Conservation (phyloP, 192 early-diverging fungal species). For the Linnemannia zychae region DNA sequence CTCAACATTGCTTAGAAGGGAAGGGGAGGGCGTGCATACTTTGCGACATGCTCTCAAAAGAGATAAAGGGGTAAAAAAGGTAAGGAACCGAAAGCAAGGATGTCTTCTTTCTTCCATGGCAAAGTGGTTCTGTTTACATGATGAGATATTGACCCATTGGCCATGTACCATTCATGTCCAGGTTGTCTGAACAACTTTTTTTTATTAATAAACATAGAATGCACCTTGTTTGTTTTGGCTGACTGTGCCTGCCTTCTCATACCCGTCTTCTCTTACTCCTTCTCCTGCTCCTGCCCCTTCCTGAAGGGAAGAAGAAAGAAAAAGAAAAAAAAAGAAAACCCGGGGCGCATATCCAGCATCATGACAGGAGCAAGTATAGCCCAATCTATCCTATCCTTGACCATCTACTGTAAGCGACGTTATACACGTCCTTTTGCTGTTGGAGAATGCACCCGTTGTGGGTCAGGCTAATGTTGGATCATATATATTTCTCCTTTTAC, state of each 20-base stretch:
- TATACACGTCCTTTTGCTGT: too few species aligned
- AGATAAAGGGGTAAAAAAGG: not conserved
- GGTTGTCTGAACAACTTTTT: too few species aligned
- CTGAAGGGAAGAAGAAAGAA: not conserved
- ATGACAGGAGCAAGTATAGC: too few species aligned
- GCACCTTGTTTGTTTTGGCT: not conserved
- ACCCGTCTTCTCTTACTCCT: not conserved
- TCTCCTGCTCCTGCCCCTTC: not conserved
- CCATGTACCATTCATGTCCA: too few species aligned
- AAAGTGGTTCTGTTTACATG: not conserved
- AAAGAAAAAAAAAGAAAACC: not conserved
- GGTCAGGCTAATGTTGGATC: not conserved
- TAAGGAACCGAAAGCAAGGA: not conserved
- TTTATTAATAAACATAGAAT: too few species aligned
- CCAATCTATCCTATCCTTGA: too few species aligned
- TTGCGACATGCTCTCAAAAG: conserved; percentile 7
- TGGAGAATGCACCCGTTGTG: too few species aligned
- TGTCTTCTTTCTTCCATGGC: not conserved
- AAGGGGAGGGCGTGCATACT: conserved; percentile 1
- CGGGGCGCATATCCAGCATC: not conserved
- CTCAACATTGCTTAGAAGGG: too few species aligned
- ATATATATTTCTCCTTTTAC: not conserved
- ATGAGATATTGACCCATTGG: too few species aligned
- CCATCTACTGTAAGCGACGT: too few species aligned
- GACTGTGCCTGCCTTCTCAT: not conserved